A percentile compares a stretch with the other conserved stretches of the same genome.
phyloP scores from a whole-genome alignment of 2,329 filamentous ascomycete species.

The Colletotrichum tamarilloi region DNA sequence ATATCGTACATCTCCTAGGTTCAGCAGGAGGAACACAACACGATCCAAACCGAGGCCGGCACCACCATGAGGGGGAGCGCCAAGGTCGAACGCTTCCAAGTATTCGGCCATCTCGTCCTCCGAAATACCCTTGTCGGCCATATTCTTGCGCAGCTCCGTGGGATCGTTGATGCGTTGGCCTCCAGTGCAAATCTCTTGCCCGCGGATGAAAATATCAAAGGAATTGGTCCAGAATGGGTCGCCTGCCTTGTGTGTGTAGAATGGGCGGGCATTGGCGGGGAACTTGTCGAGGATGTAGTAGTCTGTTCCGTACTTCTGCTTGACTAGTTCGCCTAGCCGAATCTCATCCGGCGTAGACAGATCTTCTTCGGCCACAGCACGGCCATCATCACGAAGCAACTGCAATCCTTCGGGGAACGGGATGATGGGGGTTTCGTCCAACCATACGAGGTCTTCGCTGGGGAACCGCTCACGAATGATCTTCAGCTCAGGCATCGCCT shows the following conservation, averaged over 20 bases:
- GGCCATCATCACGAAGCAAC: conserved; percentile 85
- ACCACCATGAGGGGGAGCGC: conserved; percentile 88
- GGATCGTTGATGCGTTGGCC: conserved; percentile 93
- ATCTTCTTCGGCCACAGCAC: conserved; percentile 82
- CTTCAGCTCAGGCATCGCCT: conserved; percentile 74
- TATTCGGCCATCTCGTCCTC: conserved; percentile 92
- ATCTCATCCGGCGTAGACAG: conserved; percentile 89
- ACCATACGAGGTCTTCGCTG: conserved; percentile 86
- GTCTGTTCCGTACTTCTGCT: conserved; percentile 87
- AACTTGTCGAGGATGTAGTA: conserved; percentile 97
- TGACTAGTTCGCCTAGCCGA: conserved; percentile 83
- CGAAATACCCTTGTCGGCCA: conserved; percentile 80
- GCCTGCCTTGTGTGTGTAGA: conserved; percentile 88
- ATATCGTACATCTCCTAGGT: conserved; percentile 89
- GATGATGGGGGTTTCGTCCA: conserved; percentile 86
- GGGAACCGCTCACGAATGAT: conserved; percentile 86
- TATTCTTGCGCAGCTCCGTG: conserved; percentile 77
- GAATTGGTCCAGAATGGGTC: conserved; percentile 85
- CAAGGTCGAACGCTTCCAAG: conserved; percentile 87
- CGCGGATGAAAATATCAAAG: conserved; percentile 94
- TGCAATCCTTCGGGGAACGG: conserved; percentile 83
- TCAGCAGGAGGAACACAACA: conserved; percentile 85
- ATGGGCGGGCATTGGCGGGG: conserved; percentile 83
- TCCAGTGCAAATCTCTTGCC: conserved; percentile 92
- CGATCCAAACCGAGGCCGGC: conserved; percentile 92